These are phyloP conservation scores for Furcasterigmium sp. DNA, from an alignment of 2,329 filamentous ascomycete species.

Conservation along the genomic window DNA sequence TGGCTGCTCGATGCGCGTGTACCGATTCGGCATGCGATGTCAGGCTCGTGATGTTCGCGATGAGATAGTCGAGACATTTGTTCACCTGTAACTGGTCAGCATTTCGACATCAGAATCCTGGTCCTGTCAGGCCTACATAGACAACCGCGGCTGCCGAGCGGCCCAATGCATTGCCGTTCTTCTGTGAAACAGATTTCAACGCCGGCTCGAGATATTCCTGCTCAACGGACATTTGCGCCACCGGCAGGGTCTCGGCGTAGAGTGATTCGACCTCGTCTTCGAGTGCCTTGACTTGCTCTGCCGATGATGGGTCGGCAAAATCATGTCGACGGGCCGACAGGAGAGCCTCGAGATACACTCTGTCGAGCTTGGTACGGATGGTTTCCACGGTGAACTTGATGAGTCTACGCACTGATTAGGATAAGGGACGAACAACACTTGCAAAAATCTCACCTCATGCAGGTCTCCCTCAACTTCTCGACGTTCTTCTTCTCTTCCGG, in stretches of 20 bases:
- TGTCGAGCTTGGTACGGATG: conserved; percentile 48
- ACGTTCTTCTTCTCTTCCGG: conserved; percentile 47
- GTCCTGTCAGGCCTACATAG: conserved; percentile 38
- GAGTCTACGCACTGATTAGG: conserved; percentile 27
- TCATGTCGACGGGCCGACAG: conserved; percentile 14
- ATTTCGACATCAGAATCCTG: not conserved
- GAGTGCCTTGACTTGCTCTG: conserved; percentile 42
- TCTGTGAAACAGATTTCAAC: conserved; percentile 36
- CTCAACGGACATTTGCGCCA: conserved; percentile 66
- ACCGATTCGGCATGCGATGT: conserved; percentile 35
- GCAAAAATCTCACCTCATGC: conserved; percentile 47
- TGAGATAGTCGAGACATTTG: conserved; percentile 45
- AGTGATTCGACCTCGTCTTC: conserved; percentile 65
- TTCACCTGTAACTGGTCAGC: conserved; percentile 36
- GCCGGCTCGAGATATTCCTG: conserved; percentile 62
- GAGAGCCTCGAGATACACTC: conserved; percentile 47
- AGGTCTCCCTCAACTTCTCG: conserved; percentile 53
- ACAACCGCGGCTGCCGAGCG: conserved; percentile 40
- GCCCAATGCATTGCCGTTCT: conserved; percentile 35
- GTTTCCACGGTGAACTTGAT: conserved; percentile 54
- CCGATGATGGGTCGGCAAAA: conserved; percentile 15
- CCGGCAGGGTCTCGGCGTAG: conserved; percentile 62
- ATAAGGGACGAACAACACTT: not conserved
- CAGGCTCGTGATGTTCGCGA: conserved; percentile 39
- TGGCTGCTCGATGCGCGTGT: conserved; percentile 38